phyloP scores from a whole-genome alignment of 1,284 basidiomycete species.

The Apiotrichum siamense region DNA sequence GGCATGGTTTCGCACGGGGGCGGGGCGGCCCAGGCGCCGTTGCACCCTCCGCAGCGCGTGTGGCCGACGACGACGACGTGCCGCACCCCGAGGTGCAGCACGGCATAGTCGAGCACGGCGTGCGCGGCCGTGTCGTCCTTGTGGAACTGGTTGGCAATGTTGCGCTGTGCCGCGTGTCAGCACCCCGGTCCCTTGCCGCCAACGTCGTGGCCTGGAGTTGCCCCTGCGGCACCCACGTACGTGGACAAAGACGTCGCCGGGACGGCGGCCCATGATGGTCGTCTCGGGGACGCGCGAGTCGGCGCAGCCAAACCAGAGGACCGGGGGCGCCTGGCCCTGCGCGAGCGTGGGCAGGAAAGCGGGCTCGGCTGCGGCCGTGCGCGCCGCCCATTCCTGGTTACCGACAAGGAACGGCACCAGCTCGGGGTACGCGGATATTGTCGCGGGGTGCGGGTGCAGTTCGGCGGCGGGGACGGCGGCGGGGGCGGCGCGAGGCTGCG shows the following conservation, averaged over 20 bases:
- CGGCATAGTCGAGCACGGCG: conserved; percentile 73
- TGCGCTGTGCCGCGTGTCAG: conserved; percentile 46
- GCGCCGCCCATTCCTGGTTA: conserved; percentile 37
- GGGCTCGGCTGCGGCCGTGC: conserved; percentile 26
- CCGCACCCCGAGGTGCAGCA: conserved; percentile 69
- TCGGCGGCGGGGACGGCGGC: too few relatives aligned
- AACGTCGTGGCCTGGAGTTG: not conserved
- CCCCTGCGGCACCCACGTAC: conserved; percentile 19
- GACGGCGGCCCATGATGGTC: conserved; percentile 45
- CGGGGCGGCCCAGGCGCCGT: conserved; percentile 53
- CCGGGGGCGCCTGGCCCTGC: conserved; percentile 40
- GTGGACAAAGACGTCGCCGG: conserved; percentile 65
- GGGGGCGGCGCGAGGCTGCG: too few relatives aligned
- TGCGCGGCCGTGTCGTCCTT: conserved; percentile 50
- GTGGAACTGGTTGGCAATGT: conserved; percentile 56
- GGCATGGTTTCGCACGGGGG: conserved; percentile 3
- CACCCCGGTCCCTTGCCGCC: too few relatives aligned
- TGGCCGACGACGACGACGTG: conserved; percentile 81
- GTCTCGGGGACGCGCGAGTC: conserved; percentile 47
- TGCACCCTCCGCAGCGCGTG: conserved; percentile 68
- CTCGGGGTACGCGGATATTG: conserved; percentile 15
- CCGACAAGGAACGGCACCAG: conserved; percentile 25
- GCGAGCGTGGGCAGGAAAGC: conserved; percentile 33
- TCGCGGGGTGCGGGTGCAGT: not conserved
- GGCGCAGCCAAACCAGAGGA: conserved; percentile 47